Evolutionary conservation across 106 monocot species (phyloP).

Genomic region (Dendrobium huoshanense): DNA sequence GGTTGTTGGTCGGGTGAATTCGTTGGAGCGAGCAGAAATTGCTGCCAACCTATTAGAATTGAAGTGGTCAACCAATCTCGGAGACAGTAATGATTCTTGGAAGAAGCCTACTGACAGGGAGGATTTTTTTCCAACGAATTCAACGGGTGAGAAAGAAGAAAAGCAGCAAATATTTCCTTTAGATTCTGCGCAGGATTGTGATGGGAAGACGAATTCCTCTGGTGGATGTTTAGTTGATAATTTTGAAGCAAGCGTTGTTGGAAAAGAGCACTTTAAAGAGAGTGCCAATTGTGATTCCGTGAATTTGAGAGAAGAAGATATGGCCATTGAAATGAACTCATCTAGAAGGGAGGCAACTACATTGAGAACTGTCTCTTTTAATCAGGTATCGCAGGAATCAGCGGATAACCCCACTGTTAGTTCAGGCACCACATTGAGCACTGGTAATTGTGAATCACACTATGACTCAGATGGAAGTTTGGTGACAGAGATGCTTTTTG

Average conservation of each 20-base stretch:
- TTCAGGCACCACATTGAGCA: too few species aligned
- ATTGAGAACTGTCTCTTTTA: not conserved
- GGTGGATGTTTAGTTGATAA: conserved; percentile 8
- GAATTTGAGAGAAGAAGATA: not conserved
- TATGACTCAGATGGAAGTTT: not conserved
- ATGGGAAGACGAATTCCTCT: not conserved
- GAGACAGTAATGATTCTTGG: conserved; percentile 7
- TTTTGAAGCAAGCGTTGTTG: not conserved
- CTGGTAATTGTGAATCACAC: too few species aligned
- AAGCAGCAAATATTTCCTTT: not conserved
- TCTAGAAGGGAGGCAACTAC: not conserved
- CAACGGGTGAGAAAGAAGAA: conserved; percentile 7
- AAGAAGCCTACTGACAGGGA: conserved; percentile 7
- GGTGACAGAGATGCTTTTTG: conserved; percentile 9
- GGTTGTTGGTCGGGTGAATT: conserved; percentile 37
- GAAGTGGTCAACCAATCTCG: conserved; percentile 72
- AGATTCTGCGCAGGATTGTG: not conserved
- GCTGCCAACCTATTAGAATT: conserved; percentile 67
- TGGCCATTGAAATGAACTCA: not conserved
- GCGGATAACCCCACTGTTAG: too few species aligned
- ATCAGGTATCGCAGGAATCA: too few species aligned
- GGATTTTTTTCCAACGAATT: not conserved
- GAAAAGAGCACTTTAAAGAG: conserved; percentile 19
- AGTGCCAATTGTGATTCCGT: not conserved
- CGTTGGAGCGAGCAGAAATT: conserved; percentile 73